These are phyloP conservation scores for Epichloe aotearoae DNA, from an alignment of 2,329 filamentous ascomycete genomes.

Conservation along the genomic window DNA sequence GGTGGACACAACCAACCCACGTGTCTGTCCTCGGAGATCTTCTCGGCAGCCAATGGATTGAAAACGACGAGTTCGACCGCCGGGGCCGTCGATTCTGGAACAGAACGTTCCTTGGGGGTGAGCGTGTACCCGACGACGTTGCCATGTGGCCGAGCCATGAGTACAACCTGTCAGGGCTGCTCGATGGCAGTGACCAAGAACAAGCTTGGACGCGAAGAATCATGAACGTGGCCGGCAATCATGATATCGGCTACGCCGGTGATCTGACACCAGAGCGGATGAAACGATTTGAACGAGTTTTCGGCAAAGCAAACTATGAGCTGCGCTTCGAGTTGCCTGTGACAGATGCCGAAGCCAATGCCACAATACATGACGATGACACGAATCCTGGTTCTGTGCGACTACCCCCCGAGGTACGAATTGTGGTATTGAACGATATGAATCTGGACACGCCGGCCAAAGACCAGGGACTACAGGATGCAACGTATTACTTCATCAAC, in stretches of 20 bases:
- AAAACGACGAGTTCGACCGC: conserved; percentile 66
- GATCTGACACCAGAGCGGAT: conserved; percentile 70
- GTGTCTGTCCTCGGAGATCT: conserved; percentile 82
- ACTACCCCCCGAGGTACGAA: conserved; percentile 56
- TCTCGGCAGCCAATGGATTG: conserved; percentile 90
- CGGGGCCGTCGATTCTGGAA: conserved; percentile 69
- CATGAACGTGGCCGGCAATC: conserved; percentile 88
- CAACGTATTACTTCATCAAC: conserved; percentile 69
- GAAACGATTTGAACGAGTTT: conserved; percentile 67
- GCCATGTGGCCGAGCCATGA: conserved; percentile 34
- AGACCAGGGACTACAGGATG: conserved; percentile 51
- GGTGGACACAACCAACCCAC: conserved; percentile 79
- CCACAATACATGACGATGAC: conserved; percentile 27
- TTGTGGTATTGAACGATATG: conserved; percentile 84
- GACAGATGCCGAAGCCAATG: conserved; percentile 23
- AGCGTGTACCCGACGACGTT: conserved; percentile 46
- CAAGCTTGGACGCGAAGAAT: conserved; percentile 58
- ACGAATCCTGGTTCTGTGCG: conserved; percentile 33
- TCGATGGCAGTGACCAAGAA: conserved; percentile 30
- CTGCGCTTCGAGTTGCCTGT: conserved; percentile 54
- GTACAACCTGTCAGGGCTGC: conserved; percentile 35
- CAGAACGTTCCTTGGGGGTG: conserved; percentile 57
- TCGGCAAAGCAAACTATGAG: conserved; percentile 86
- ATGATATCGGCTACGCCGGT: conserved; percentile 92
- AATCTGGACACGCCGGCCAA: conserved; percentile 78